Conservation (phyloP, 257 asterid genomes). For the Nicotiana benthamiana region DNA sequence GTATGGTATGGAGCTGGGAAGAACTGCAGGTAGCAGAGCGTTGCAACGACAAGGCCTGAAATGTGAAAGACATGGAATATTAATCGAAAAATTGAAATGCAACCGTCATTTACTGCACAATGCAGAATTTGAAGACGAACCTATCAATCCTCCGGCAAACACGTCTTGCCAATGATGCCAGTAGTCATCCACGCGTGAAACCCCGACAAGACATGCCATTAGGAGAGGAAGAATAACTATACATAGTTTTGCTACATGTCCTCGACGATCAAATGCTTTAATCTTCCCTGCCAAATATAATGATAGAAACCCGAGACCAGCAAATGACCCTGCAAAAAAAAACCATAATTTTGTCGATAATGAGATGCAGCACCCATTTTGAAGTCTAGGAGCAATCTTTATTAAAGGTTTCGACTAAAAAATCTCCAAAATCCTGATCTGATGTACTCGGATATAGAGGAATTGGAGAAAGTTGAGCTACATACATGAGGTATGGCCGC, state of each 20-base stretch:
- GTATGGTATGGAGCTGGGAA: conserved; percentile 73
- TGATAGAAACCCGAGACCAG: conserved; percentile 80
- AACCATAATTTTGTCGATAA: neutral
- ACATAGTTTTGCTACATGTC: conserved; percentile 77
- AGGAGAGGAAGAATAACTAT: conserved; percentile 63
- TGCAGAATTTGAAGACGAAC: conserved; percentile 21
- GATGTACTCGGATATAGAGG: too few species aligned
- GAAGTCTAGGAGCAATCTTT: neutral
- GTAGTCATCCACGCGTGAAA: conserved; percentile 92
- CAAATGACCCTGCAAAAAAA: conserved; percentile 70
- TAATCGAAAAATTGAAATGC: neutral
- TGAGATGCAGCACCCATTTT: neutral
- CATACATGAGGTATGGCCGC: too few species aligned
- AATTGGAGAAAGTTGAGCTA: too few species aligned
- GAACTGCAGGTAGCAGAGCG: conserved; percentile 77
- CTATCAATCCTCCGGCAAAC: conserved; percentile 75
- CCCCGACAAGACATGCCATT: conserved; percentile 64
- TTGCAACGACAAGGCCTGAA: conserved; percentile 59
- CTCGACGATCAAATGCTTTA: conserved; percentile 64
- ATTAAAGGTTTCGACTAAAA: neutral
- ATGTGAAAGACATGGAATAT: neutral
- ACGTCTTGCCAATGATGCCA: conserved; percentile 99
- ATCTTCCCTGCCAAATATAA: conserved; percentile 68
- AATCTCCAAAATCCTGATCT: too few species aligned
- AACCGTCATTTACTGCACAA: neutral